These are phyloP conservation scores for Phytophthora palmivora DNA, from an alignment of 352 stramenopile species.

Conservation along the genomic window DNA sequence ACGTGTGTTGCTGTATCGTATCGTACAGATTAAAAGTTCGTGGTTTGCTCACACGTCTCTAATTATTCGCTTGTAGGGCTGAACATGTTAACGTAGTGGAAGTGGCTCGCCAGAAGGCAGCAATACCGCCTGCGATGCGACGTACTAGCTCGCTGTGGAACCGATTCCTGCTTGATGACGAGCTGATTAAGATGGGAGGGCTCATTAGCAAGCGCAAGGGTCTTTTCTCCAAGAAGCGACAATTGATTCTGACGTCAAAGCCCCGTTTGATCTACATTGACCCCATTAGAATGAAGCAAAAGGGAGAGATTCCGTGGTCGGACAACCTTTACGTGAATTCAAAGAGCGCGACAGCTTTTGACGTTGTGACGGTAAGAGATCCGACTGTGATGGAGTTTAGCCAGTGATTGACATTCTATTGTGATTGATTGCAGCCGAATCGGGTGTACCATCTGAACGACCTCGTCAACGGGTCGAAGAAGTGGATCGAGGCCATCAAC, in stretches of 20 bases:
- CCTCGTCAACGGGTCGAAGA: constrained; percentile 90
- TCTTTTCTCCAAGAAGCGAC: constrained; percentile 89
- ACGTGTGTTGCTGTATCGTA: constrained; percentile 33
- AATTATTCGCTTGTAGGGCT: constrained; percentile 29
- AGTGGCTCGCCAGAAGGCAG: constrained; percentile 77
- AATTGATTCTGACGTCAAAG: constrained; percentile 87
- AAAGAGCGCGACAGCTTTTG: constrained; percentile 85
- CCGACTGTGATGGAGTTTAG: background rate
- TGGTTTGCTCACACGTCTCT: constrained; percentile 10
- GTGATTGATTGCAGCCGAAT: constrained; percentile 63
- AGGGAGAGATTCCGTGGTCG: constrained; percentile 90
- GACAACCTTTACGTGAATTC: constrained; percentile 86
- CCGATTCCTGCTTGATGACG: constrained; percentile 87
- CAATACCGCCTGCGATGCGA: constrained; percentile 65
- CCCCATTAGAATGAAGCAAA: constrained; percentile 91
- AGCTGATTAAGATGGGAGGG: constrained; percentile 86
- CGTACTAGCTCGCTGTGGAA: constrained; percentile 87
- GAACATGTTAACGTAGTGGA: constrained; percentile 77
- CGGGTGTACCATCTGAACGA: constrained; percentile 90
- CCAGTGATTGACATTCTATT: constrained; percentile 4
- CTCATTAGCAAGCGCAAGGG: constrained; percentile 91
- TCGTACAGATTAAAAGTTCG: constrained; percentile 2
- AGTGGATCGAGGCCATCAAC: constrained; percentile 91
- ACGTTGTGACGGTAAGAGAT: constrained; percentile 82
- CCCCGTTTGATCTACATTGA: constrained; percentile 92